phyloP scores from a whole-genome alignment of 2,329 filamentous ascomycete genomes.

The Phyllosticta ampelicida region DNA sequence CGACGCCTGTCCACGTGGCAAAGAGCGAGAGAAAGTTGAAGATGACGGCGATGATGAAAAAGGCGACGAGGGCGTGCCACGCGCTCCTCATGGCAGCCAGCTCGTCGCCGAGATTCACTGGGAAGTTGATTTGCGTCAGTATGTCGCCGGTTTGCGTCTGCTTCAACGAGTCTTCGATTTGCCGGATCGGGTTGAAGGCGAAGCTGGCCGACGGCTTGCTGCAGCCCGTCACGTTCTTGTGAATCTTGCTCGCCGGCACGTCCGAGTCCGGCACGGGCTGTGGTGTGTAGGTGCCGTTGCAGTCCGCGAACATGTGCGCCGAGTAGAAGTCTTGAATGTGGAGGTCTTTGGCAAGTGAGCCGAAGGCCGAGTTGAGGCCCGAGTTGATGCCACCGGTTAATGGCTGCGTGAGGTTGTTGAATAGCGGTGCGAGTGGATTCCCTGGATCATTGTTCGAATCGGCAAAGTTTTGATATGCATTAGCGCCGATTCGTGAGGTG shows the following conservation, averaged over 20 bases:
- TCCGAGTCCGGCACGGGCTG: constrained; percentile 33
- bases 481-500: constrained; percentile 43
- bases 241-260: constrained; percentile 29
- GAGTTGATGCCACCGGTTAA: constrained; percentile 27
- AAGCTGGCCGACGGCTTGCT: constrained; percentile 43
- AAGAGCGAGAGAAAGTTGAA: constrained; percentile 42
- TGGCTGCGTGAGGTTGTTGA: constrained; percentile 21
- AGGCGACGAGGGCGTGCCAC: constrained; percentile 43
- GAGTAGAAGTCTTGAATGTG: constrained; percentile 52
- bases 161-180: constrained; percentile 40
- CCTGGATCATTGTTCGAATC: constrained; percentile 10
- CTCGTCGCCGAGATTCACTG: constrained; percentile 43
- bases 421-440: constrained; percentile 11
- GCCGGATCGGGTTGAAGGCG: constrained; percentile 44
- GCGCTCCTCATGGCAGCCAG: constrained; percentile 41
- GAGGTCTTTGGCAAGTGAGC: constrained; percentile 36
- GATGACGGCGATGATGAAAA: constrained; percentile 49
- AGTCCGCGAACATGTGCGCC: constrained; percentile 50
- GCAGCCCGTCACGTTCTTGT: constrained; percentile 45
- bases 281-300: constrained; percentile 40
- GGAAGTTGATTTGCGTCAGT: constrained; percentile 46
- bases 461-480: constrained; percentile 11
- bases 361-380: constrained; percentile 15
- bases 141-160: constrained; percentile 28
- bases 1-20: constrained; percentile 34